Evolutionary conservation across 208 protist genomes (phyloP).

Genomic region (Leishmania arabica): DNA sequence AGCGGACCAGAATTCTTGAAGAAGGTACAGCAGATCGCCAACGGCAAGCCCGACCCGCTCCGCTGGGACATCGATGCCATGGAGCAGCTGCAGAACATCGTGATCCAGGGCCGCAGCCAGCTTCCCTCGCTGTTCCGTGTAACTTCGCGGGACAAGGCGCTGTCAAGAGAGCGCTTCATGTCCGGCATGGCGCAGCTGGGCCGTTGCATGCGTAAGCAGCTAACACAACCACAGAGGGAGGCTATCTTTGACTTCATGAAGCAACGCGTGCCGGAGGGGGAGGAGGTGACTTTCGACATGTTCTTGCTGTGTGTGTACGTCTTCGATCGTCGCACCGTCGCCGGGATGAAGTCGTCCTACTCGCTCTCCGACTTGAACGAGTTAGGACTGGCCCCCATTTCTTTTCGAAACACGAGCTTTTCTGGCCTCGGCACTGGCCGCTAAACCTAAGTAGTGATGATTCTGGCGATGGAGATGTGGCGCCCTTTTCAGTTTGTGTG

Average conservation of each 20-base stretch:
- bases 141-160: slow-evolving; percentile 47
- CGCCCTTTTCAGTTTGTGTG: background rate
- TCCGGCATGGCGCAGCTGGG: slow-evolving; percentile 68
- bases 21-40: slow-evolving; percentile 46
- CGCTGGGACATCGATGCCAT: slow-evolving; percentile 84
- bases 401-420: slow-evolving; percentile 69
- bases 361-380: slow-evolving; percentile 44
- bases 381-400: slow-evolving; percentile 46
- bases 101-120: slow-evolving; percentile 83
- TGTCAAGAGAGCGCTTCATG: slow-evolving; percentile 72
- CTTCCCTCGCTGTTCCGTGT: slow-evolving; percentile 73
- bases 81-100: slow-evolving; percentile 87
- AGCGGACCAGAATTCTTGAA: slow-evolving; percentile 74
- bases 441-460: slow-evolving; percentile 9
- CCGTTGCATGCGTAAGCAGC: slow-evolving; percentile 79
- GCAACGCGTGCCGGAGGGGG: slow-evolving; percentile 39
- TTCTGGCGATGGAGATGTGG: background rate
- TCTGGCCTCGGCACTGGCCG: slow-evolving; percentile 24
- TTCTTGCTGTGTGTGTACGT: slow-evolving; percentile 75
- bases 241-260: slow-evolving; percentile 74
- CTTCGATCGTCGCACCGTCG: slow-evolving; percentile 53
- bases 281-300: slow-evolving; percentile 63
- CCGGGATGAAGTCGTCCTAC: slow-evolving; percentile 9
- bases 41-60: slow-evolving; percentile 59
- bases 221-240: slow-evolving; percentile 75